Conservation (phyloP, 225 moss, liverwort and hornwort genomes). For the Antitrichia curtipendula region DNA sequence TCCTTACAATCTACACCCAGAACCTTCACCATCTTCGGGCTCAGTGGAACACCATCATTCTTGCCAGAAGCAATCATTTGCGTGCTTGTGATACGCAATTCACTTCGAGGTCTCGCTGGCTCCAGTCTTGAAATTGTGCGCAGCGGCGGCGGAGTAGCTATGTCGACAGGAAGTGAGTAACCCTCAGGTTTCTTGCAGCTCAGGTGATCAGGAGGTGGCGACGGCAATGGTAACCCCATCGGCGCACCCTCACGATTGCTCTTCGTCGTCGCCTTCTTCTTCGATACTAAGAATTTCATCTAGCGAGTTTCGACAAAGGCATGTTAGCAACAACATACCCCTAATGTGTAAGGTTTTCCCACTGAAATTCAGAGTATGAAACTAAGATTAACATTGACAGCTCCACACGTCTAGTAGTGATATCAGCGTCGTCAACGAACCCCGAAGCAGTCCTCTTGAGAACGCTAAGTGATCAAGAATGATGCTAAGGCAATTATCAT, state of each 20-base stretch:
- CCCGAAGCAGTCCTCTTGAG: not conserved
- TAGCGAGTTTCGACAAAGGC: not conserved
- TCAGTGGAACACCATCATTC: not conserved
- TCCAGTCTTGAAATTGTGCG: not conserved
- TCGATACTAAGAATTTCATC: conserved; percentile 22
- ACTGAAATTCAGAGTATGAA: not conserved
- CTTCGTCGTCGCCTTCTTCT: conserved; percentile 14
- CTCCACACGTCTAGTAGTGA: not conserved
- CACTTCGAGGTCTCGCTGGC: not conserved
- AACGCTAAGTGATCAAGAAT: not conserved
- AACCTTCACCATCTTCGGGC: conserved; percentile 23
- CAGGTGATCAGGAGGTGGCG: conserved; percentile 4
- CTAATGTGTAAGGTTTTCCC: not conserved
- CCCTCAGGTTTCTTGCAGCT: not conserved
- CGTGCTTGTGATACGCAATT: not conserved
- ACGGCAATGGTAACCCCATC: conserved; percentile 3
- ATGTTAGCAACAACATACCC: not conserved
- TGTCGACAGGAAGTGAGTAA: conserved; percentile 12
- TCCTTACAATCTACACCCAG: conserved; percentile 15
- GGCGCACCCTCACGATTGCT: not conserved
- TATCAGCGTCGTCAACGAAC: not conserved
- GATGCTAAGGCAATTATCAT: not conserved
- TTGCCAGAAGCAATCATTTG: not conserved
- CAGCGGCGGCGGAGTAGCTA: not conserved
- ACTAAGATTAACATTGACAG: not conserved